Base-by-base conservation (phyloP, 2,329 filamentous ascomycete species). In the Fusarium luffae region DNA sequence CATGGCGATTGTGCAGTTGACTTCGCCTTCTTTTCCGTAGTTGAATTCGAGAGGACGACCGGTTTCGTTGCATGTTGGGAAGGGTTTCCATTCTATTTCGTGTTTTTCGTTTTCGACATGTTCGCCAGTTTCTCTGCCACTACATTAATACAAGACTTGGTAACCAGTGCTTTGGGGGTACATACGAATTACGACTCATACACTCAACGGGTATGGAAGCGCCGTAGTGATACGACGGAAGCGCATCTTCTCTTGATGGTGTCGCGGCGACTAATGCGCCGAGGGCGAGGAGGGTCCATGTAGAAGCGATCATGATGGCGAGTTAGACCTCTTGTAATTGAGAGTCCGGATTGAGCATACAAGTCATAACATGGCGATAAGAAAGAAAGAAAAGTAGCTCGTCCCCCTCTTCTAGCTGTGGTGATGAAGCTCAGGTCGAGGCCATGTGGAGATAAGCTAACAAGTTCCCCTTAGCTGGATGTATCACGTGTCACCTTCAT, bases 1-100 rank as follows among this genome's bases (percentile, higher is more conserved):
- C 81, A 92, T 87, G 77, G 91, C 84, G 74, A 96, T 90, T 58
- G 93, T 96, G 84, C 93, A 96, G 83, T 95, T 95, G 73, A 93
- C 82, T 78, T 97, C 94, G 81, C 82, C 83, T 78, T 95, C 93
- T 72, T 92, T 82, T 78, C 94, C 94, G 83, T 97, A 98, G 79
- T 89, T 87, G 78, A 99, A 90, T 75, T 96, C 90, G 74, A 99
- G 89, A 1, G 94, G 91, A 51, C 88, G 86, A 44, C 85, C 85
- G 14, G 96, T 98, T 81, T 98, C 96, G 81, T 94, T 92, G 87
- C 96, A 98, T 34, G 86, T 85, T 25, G 93, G 93, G 80, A 98
- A 98, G 41, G 95, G 93, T 46, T 96, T 90, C 86, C 96, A 98
- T 86, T 97, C 88, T 59, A 98, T 89, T 79, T 97, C 91, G 76